These are phyloP conservation scores for Ambrosiella cleistominuta DNA, from an alignment of 2,329 filamentous ascomycete species.

Conservation along the genomic window DNA sequence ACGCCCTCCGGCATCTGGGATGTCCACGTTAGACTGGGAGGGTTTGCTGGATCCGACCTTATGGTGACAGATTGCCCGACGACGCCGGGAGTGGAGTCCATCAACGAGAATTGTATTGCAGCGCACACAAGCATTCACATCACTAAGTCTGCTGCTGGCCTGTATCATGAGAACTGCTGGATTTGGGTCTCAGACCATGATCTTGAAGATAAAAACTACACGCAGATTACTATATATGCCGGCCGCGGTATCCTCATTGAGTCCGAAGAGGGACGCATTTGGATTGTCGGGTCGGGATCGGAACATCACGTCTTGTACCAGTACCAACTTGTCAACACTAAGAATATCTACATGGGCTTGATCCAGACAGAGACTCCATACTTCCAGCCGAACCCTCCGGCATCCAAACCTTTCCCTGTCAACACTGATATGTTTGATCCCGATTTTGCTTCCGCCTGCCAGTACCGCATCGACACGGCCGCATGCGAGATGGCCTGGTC, in stretches of 20 bases:
- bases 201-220: conserved; percentile 30
- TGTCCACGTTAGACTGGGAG: conserved; percentile 58
- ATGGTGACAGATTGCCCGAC: conserved; percentile 51
- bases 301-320: conserved; percentile 54
- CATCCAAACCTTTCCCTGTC: conserved; percentile 36
- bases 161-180: conserved; percentile 30
- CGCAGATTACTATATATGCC: conserved; percentile 33
- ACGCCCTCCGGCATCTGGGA: conserved; percentile 49
- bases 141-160: conserved; percentile 21
- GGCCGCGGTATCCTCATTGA: conserved; percentile 34
- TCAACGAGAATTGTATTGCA: conserved; percentile 23
- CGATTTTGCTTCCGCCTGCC: conserved; percentile 32
- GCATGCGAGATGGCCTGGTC: conserved; percentile 46
- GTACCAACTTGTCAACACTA: conserved; percentile 44
- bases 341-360: conserved; percentile 44
- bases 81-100: conserved; percentile 18
- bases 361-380: conserved; percentile 57
- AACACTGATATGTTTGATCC: conserved; percentile 30
- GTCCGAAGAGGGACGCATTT: conserved; percentile 23
- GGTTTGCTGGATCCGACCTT: conserved; percentile 50
- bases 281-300: conserved; percentile 46
- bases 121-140: conserved; percentile 28
- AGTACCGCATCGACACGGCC: conserved; percentile 17
- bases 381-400: conserved; percentile 47
- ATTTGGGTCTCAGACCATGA: conserved; percentile 36